phyloP scores from a whole-genome alignment of 495 filamentous ascomycete species.

The Xylaria telfairii region DNA sequence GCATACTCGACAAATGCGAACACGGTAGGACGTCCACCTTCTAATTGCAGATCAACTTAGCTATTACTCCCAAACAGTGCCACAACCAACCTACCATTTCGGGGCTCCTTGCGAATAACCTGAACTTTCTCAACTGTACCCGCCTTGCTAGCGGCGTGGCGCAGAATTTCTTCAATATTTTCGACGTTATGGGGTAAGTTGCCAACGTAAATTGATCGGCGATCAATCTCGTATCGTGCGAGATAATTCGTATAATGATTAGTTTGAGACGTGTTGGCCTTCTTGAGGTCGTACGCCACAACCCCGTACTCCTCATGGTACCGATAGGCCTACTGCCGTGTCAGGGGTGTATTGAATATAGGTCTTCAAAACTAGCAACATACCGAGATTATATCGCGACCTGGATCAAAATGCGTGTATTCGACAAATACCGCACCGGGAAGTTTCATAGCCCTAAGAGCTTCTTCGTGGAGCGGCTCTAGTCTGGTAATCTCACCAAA shows the following conservation, averaged over 20 bases:
- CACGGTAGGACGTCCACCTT: slow-evolving; percentile 36
- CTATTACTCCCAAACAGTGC: slow-evolving; percentile 21
- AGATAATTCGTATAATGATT: slow-evolving; percentile 43
- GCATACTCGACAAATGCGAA: slow-evolving; percentile 64
- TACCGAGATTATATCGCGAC: slow-evolving; percentile 49
- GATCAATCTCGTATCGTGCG: slow-evolving; percentile 51
- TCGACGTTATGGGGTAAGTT: slow-evolving; percentile 48
- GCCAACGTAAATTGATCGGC: slow-evolving; percentile 59
- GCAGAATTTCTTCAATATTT: slow-evolving; percentile 43
- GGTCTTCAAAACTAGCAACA: slow-evolving; percentile 22
- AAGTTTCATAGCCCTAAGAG: slow-evolving; percentile 38
- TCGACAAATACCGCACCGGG: slow-evolving; percentile 57
- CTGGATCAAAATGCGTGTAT: slow-evolving; percentile 53
- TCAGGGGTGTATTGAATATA: slow-evolving; percentile 21
- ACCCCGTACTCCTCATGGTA: slow-evolving; percentile 37
- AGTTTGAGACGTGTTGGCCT: slow-evolving; percentile 26
- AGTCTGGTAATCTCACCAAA: slow-evolving; percentile 49
- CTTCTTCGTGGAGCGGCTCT: slow-evolving; percentile 35
- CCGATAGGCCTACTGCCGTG: slow-evolving; percentile 35
- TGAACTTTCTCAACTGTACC: slow-evolving; percentile 50
- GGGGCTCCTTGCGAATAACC: slow-evolving; percentile 47
- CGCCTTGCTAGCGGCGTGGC: slow-evolving; percentile 43
- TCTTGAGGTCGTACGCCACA: slow-evolving; percentile 45
- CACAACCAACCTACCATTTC: slow-evolving; percentile 36
- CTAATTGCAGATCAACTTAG: slow-evolving; percentile 18